Evolutionary conservation across 108 stramenopile species (phyloP).

Genomic region (Nitzschia sp.): DNA sequence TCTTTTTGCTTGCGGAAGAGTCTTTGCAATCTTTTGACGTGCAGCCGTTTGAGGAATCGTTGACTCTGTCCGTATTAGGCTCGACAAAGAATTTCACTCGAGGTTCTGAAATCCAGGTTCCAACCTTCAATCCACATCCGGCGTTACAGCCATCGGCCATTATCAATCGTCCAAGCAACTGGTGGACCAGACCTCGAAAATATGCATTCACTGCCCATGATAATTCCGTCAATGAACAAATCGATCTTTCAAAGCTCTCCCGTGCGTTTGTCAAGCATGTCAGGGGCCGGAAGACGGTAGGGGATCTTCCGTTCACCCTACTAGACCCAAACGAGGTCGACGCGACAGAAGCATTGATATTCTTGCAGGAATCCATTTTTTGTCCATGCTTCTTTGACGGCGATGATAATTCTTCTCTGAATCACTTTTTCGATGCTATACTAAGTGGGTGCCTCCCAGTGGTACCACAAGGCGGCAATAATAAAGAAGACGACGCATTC

Average conservation of each 20-base stretch:
- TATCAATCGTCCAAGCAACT: not conserved
- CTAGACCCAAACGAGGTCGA: not conserved
- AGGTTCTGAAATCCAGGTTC: not conserved
- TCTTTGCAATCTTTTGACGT: not conserved
- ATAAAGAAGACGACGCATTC: not conserved
- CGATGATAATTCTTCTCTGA: not conserved
- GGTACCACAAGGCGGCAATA: not conserved
- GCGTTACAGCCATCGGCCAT: not conserved
- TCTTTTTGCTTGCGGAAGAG: not conserved
- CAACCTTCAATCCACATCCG: not conserved
- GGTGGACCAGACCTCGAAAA: not conserved
- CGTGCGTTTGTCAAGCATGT: not conserved
- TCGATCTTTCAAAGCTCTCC: not conserved
- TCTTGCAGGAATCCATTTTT: not conserved
- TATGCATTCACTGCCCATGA: not conserved
- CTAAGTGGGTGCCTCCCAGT: not conserved
- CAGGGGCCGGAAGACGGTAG: not conserved
- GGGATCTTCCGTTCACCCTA: not conserved
- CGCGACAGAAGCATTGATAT: not conserved
- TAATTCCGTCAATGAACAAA: not conserved
- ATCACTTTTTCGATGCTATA: not conserved
- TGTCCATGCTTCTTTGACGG: not conserved
- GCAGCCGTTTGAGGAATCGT: not conserved
- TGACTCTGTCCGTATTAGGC: not conserved
- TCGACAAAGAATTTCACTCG: not conserved